Base-by-base conservation (phyloP, 2,329 filamentous ascomycete genomes). In the Corinectria fuckeliana region DNA sequence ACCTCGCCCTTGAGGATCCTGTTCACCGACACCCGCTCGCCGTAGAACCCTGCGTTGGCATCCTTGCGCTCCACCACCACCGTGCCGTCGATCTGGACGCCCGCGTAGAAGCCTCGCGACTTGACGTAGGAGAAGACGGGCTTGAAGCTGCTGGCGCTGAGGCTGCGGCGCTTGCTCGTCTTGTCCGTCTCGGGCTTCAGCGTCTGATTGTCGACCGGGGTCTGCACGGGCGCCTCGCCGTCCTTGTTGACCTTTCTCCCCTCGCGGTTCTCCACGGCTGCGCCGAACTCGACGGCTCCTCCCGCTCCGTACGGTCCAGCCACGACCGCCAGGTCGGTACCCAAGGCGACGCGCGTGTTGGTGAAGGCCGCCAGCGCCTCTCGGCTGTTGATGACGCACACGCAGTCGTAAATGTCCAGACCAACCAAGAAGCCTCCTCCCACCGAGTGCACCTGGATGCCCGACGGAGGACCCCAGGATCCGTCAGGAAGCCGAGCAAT, bases 31-130 rank as follows among this genome's bases (percentile, higher is more conserved):
- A 85, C 70, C 4, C 71, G 66, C n/a, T 90, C 82, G 20, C 90
- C 89, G 74, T 96, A 97, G 71, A 97, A 97, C 5, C 86, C 85
- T 51, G 92, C 89, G 70, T 97, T 97, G 71, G 94, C 93, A 58
- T 94, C 91, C n/a, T 86, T 89, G 50, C 93, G 86, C 75, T 96
- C 91, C 23, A 94, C 91, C 48, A 97, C 83, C 10, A 96, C 85
- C 0, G 92, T 96, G 23, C 93, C 93, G 70, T 97, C 93, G 30
- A 96, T 84, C 69, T 93, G 91, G 1, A 96, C 85, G 26, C 92
- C 92, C 1, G 91, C 93, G 71, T 96, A 97, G 67, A 97, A 88
- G 4, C 93, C 93, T 51, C 92, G 86, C 47, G 90, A 93, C 78
- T 96, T 97, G 77, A 97, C 86, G 74, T 97, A 97, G 2, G 80